Base-by-base conservation (phyloP, 2,329 filamentous ascomycete genomes). In the Coniochaeta hoffmannii region DNA sequence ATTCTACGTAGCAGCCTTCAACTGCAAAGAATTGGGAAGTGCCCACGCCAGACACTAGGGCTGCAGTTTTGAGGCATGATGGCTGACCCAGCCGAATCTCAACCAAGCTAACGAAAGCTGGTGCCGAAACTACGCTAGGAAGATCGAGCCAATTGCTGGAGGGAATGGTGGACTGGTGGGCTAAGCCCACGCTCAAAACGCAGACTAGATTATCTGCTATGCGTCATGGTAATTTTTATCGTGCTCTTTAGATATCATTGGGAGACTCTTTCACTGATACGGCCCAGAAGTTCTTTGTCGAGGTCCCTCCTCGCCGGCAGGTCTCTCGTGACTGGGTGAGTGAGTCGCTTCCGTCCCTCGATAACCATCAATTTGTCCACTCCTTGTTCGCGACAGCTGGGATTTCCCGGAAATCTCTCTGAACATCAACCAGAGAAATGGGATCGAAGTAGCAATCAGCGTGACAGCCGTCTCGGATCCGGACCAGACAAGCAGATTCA, bases 371-470 rank as follows among this genome's bases (percentile, higher is more conserved):
- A 19, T 11, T 10, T 22, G 36, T 19, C 10, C 36, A 10, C 5
- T 41, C 12, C 36, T 41, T 41, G n/a, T n/a, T n/a, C n/a, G n/a
- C n/a, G 36, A 41, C 9, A 22, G 6, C 17, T 41, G 36, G 9
- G 36, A 41, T 11, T 41, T 41, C 17, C 36, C 17, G 8, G 36
- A 41, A 11, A 54, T 41, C 26, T 54, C 53, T 36, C 24, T 46
- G 22, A 30, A 54, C 7, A 54, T 24, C 4, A 54, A 26, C 3
- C 53, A 36, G 1, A 54, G 36, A 15, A 54, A 54, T 8, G 53
- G 53, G 17, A 54, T 54, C 24, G 53, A 54, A 7, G 30, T 30
- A n/a, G 53, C 53, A 19, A 54, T 54, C 24, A 54, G 19, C 12
- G 35, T 34, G 10, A 54, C 28, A 14, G 35, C 19, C 5, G 35